Base-by-base conservation (phyloP, 257 asterid species). In the Scutellaria minor region DNA sequence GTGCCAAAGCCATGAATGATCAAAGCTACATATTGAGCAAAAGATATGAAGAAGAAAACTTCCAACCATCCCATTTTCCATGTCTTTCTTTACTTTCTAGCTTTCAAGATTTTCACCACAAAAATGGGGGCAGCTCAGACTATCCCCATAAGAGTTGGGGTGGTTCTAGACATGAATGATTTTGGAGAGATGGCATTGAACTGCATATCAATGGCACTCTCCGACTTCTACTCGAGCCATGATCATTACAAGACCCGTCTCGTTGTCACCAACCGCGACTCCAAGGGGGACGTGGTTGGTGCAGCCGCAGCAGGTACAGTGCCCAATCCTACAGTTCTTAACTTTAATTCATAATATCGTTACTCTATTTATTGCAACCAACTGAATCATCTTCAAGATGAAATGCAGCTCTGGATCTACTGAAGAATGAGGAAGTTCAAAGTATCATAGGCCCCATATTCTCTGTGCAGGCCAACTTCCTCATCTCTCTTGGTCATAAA, bases 181-280 rank as follows among this genome's bases (percentile, higher is more conserved):
- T 42, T 52, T 48, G 93, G 93, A 12, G 14, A 74, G 18, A 78
- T 80, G 82, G 81, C 75, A 2, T n/a, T 76, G 50, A 80, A 77
- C 81, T 85, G 88, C 55, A 76, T 87, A 4, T 71, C 90, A 1
- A 80, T 85, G 85, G 93, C 90, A 2, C 60, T 85, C 8, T 69
- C 83, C 0, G 93, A 87, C 45, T 85, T 87, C 57, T 87, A 87
- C 40, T 56, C 75, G 2, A 15, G 79, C 15, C 51, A 78, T 68
- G 46, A 57, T 53, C 46, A 42, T 14, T 79, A 72, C 9, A 67
- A 54, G 9, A 79, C 88, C 9, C 70, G 82, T 45, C 5, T 81
- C 42, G 59, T 58, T 15, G 44, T 83, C 41, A 44, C 62, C 57
- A 41, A 0, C 42, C 63, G 83, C 24, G 82, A 81, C 68, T 79